Evolutionary conservation across 164 flowering plant genomes (phyloP).

Genomic region (Buxus sempervirens): DNA sequence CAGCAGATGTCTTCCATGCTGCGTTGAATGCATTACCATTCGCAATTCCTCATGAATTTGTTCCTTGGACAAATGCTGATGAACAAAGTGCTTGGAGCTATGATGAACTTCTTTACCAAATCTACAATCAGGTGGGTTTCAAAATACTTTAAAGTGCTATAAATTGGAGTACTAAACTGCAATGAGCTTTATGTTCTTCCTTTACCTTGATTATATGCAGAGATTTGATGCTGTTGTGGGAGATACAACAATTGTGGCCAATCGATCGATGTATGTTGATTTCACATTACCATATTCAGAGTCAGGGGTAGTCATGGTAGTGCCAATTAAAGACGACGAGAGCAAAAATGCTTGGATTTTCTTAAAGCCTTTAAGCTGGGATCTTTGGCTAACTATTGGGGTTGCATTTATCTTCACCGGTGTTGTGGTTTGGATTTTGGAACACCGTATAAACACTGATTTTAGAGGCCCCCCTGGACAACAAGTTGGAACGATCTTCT

Average conservation of each 20-base stretch:
- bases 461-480: not conserved
- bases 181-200: not conserved
- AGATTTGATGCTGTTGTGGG: constrained; percentile 29
- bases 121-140: constrained; percentile 20
- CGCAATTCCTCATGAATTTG: constrained; percentile 32
- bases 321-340: not conserved
- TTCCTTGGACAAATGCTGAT: constrained; percentile 14
- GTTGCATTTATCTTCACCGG: constrained; percentile 8
- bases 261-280: constrained; percentile 6
- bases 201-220: not conserved
- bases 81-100: constrained; percentile 16
- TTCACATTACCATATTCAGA: constrained; percentile 13
- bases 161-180: not conserved
- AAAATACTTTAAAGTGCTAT: not conserved
- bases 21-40: constrained; percentile 34
- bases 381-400: constrained; percentile 15
- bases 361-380: constrained; percentile 14
- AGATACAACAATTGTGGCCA: constrained; percentile 13
- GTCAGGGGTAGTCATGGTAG: constrained; percentile 4
- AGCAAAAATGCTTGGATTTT: constrained; percentile 10
- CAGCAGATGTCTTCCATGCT: constrained; percentile 34
- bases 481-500: constrained; percentile 13
- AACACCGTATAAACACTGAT: not conserved
- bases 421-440: constrained; percentile 5
- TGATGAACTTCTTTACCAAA: constrained; percentile 27